Conservation (phyloP, 345 rosid genomes). For the Populus deltoides region DNA sequence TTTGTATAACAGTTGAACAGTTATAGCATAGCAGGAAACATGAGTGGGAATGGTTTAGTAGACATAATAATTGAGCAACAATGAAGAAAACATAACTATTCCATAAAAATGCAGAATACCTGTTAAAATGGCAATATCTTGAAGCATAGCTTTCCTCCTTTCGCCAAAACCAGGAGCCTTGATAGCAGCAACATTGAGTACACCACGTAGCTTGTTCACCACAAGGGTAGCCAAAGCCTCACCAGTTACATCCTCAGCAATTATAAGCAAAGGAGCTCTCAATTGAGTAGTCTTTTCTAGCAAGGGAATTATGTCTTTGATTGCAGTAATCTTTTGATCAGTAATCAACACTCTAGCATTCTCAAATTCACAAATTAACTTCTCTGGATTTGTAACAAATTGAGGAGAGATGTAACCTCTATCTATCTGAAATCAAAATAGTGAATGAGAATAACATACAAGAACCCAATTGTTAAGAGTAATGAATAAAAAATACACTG, state of each 20-base stretch:
- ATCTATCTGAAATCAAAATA: constrained; percentile 57
- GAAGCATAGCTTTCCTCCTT: constrained; percentile 94
- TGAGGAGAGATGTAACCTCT: constrained; percentile 96
- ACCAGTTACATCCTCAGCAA: constrained; percentile 94
- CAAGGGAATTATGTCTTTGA: constrained; percentile 87
- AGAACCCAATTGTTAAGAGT: neutral
- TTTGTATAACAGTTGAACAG: neutral
- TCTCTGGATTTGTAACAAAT: constrained; percentile 91
- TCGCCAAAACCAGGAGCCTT: constrained; percentile 98
- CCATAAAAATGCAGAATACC: constrained; percentile 34
- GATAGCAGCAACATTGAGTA: constrained; percentile 85
- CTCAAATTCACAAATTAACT: constrained; percentile 84
- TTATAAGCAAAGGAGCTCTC: constrained; percentile 84
- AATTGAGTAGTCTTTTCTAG: constrained; percentile 91
- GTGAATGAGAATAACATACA: neutral
- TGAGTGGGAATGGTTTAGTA: neutral
- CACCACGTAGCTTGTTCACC: constrained; percentile 91
- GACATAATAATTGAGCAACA: neutral
- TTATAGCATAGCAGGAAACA: neutral
- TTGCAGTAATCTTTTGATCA: constrained; percentile 89
- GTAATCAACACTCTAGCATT: constrained; percentile 88
- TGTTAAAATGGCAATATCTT: constrained; percentile 90
- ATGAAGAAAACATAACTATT: neutral
- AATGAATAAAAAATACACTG: neutral
- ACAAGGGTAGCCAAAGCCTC: constrained; percentile 96